Conservation (phyloP, 2,329 filamentous ascomycete genomes). For the Claviceps humidiphila region DNA sequence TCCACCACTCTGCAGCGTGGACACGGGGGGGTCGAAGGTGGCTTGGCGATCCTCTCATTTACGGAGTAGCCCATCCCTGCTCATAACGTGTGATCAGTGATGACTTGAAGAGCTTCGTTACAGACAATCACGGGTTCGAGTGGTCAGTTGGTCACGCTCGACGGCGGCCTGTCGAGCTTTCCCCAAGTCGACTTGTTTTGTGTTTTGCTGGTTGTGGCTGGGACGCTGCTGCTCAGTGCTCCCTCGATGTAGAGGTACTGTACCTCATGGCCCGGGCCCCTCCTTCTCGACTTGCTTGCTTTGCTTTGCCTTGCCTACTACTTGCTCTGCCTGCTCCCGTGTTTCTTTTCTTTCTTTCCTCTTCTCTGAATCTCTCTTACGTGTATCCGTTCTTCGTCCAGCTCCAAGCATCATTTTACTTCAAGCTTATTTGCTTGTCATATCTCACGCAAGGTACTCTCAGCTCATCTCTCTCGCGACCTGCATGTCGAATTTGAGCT, state of each 20-base stretch:
- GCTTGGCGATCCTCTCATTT: not conserved
- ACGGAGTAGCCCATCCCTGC: not conserved
- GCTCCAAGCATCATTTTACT: conserved; percentile 4
- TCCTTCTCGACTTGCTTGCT: conserved; percentile 4
- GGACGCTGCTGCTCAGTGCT: not conserved
- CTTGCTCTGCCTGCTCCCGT: conserved; percentile 3
- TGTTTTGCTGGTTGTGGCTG: not conserved
- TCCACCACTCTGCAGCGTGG: not conserved
- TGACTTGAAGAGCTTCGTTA: not conserved
- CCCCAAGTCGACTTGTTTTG: not conserved
- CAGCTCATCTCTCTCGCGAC: not conserved
- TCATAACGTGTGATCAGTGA: not conserved
- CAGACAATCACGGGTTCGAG: not conserved
- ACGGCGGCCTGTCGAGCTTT: not conserved
- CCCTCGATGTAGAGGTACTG: not conserved
- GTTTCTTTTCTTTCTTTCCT: conserved; percentile 1
- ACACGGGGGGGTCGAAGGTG: not conserved
- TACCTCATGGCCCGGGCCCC: not conserved
- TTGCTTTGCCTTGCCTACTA: conserved; percentile 2
- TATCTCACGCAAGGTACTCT: conserved; percentile 3
- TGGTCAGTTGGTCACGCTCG: not conserved
- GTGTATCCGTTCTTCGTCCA: conserved; percentile 5
- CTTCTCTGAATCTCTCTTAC: conserved; percentile 1
- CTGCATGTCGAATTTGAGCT: not conserved
- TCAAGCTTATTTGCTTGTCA: conserved; percentile 5